phyloP scores from a whole-genome alignment of 768 basidiomycete species.

The Collybia sp. region DNA sequence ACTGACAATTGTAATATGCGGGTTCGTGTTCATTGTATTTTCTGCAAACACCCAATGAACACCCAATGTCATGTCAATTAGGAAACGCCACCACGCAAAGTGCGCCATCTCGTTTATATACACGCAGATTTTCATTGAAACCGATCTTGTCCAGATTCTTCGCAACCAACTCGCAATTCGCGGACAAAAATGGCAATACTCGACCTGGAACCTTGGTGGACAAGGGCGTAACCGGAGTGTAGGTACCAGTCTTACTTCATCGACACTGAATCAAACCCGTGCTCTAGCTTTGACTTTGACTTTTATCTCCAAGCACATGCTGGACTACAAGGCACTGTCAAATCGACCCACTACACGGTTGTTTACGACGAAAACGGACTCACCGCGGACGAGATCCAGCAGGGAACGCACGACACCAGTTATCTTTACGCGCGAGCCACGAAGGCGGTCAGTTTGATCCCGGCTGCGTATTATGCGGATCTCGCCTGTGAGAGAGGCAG shows the following conservation, averaged over 20 bases:
- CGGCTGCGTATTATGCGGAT: constrained; percentile 27
- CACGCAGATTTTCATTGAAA: background rate
- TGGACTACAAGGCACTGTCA: constrained; percentile 63
- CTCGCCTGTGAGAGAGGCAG: constrained; percentile 10
- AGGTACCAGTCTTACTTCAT: constrained; percentile 18
- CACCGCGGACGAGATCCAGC: constrained; percentile 65
- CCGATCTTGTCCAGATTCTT: constrained; percentile 40
- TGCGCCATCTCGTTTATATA: constrained; percentile 16
- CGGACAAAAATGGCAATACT: constrained; percentile 71
- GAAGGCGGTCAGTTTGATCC: constrained; percentile 73
- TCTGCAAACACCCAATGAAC: background rate
- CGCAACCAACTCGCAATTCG: constrained; percentile 42
- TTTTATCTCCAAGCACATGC: constrained; percentile 29
- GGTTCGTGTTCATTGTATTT: constrained; percentile 25
- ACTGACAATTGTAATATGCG: constrained; percentile 75
- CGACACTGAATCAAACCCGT: constrained; percentile 11
- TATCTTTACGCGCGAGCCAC: constrained; percentile 82
- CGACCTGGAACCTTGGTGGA: constrained; percentile 79
- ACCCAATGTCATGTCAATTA: constrained; percentile 8
- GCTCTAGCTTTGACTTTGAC: constrained; percentile 53
- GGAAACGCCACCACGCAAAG: constrained; percentile 64
- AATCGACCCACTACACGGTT: constrained; percentile 71
- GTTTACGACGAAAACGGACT: constrained; percentile 71
- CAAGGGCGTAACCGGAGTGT: constrained; percentile 70
- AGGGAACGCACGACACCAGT: constrained; percentile 58